Conservation (phyloP, 1,139 yeast species). For the Torulaspora globosa region DNA sequence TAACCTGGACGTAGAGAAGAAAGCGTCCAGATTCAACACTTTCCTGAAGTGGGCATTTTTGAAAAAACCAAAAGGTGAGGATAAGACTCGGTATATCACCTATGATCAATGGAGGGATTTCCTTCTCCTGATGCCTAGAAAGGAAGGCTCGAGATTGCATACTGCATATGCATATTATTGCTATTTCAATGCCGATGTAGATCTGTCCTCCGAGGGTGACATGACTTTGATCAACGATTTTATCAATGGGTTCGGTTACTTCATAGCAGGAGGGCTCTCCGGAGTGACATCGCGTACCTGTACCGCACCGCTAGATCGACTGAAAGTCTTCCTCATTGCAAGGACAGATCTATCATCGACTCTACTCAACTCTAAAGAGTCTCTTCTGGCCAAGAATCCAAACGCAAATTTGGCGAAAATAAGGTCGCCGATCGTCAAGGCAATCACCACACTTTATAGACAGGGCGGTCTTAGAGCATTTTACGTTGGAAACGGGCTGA, state of each 20-base stretch:
- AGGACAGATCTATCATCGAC: conserved; percentile 78
- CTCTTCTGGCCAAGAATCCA: conserved; percentile 42
- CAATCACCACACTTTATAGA: conserved; percentile 74
- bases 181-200: conserved; percentile 69
- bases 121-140: conserved; percentile 73
- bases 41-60: conserved; percentile 46
- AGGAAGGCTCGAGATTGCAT: conserved; percentile 61
- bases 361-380: conserved; percentile 53
- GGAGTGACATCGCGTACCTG: conserved; percentile 97
- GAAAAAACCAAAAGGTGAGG: conserved; percentile 45
- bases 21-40: conserved; percentile 18
- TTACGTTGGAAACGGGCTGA: conserved; percentile 92
- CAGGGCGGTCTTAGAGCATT: conserved; percentile 87
- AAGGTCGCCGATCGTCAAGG: conserved; percentile 70
- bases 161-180: conserved; percentile 68
- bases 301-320: conserved; percentile 94
- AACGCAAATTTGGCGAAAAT: conserved; percentile 40
- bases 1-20: conserved; percentile 7
- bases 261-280: conserved; percentile 89
- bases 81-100: conserved; percentile 53
- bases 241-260: conserved; percentile 80
- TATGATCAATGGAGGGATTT: conserved; percentile 85
- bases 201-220: conserved; percentile 81
- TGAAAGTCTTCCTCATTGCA: conserved; percentile 89
- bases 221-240: conserved; percentile 77